phyloP scores from a whole-genome alignment of 371 early-diverging fungal species.

The Zancudomyces culisetae region DNA sequence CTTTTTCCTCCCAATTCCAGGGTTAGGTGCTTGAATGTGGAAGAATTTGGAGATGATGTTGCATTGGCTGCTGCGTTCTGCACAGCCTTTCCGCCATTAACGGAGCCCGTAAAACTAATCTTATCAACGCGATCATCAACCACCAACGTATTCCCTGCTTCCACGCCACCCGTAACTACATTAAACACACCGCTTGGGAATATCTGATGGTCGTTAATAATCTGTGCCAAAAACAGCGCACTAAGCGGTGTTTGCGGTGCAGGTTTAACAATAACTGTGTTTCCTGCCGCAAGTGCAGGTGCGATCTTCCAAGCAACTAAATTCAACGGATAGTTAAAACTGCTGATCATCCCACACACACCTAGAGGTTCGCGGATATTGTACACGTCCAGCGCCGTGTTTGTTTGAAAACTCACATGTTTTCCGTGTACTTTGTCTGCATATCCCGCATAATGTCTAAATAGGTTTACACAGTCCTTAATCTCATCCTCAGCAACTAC shows the following conservation, averaged over 20 bases:
- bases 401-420: constrained; percentile 19
- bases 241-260: constrained; percentile 48
- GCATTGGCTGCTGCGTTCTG: constrained; percentile 43
- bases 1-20: constrained; percentile 87
- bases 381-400: constrained; percentile 29
- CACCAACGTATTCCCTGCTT: constrained; percentile 31
- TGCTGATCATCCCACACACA: constrained; percentile 57
- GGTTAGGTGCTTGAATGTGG: constrained; percentile 50
- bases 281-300: constrained; percentile 60
- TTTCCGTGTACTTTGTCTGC: constrained; percentile 57
- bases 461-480: constrained; percentile 38
- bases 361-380: constrained; percentile 61
- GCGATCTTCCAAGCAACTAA: constrained; percentile 71
- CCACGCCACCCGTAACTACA: constrained; percentile 39
- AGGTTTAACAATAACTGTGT: constrained; percentile 40
- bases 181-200: constrained; percentile 49
- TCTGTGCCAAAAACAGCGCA: constrained; percentile 27
- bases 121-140: constrained; percentile 31
- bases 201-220: constrained; percentile 24
- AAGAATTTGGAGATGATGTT: too few species aligned
- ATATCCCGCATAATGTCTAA: constrained; percentile 62
- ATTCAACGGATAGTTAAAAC: constrained; percentile 65
- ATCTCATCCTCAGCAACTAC: constrained; percentile 39
- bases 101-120: constrained; percentile 42
- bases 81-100: constrained; percentile 53